These are phyloP conservation scores for Aurifilum marmelostoma DNA, from an alignment of 2,329 filamentous ascomycete genomes.

Conservation along the genomic window DNA sequence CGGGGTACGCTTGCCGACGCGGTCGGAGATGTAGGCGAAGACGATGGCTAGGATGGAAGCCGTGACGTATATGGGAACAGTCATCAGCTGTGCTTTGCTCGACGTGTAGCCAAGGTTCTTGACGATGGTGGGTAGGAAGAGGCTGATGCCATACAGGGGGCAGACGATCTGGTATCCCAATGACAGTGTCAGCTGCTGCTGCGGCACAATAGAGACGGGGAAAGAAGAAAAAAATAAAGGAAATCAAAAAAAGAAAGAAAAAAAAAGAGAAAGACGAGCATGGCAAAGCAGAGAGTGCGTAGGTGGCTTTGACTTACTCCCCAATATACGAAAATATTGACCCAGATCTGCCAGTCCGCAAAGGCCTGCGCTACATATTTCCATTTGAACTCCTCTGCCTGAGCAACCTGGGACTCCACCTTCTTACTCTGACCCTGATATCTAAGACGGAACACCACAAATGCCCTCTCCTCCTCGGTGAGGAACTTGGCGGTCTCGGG, in stretches of 20 bases:
- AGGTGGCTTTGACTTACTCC: slow-evolving; percentile 53
- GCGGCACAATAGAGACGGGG: no score
- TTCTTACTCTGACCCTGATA: slow-evolving; percentile 52
- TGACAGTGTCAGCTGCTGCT: background rate
- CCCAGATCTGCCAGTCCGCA: slow-evolving; percentile 79
- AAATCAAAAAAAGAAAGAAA: slow-evolving; percentile 35
- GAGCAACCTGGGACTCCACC: slow-evolving; percentile 48
- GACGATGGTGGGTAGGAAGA: slow-evolving; percentile 68
- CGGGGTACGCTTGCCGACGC: slow-evolving; percentile 54
- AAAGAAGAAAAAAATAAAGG: no score
- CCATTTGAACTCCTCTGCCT: slow-evolving; percentile 77
- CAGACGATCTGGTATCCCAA: slow-evolving; percentile 48
- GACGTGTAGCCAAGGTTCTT: slow-evolving; percentile 59
- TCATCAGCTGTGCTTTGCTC: slow-evolving; percentile 67
- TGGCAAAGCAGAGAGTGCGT: slow-evolving; percentile 31
- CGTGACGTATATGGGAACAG: slow-evolving; percentile 61
- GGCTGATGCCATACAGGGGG: slow-evolving; percentile 59
- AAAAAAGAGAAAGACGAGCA: no score
- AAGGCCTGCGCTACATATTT: slow-evolving; percentile 73
- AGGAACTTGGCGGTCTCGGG: slow-evolving; percentile 79
- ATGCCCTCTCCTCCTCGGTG: slow-evolving; percentile 68
- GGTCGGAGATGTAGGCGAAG: slow-evolving; percentile 59
- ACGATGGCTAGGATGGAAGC: slow-evolving; percentile 63
- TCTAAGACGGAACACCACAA: slow-evolving; percentile 72
- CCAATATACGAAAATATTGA: slow-evolving; percentile 65